Conservation (phyloP, 208 protist genomes). For the Naegleria fowleri region DNA sequence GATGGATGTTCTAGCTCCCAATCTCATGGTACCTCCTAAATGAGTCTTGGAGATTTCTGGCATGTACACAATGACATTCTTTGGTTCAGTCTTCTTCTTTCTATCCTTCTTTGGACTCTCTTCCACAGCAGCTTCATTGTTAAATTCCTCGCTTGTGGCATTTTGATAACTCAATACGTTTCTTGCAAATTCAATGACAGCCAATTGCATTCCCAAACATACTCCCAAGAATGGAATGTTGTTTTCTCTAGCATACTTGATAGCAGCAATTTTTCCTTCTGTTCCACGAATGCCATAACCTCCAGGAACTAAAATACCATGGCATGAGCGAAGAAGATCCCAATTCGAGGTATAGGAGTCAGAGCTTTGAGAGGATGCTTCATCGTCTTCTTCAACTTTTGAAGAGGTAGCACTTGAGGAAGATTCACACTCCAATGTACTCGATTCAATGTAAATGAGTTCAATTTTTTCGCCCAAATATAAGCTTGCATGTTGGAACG, state of each 20-base stretch:
- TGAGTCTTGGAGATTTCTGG: constrained; percentile 85
- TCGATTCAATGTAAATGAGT: constrained; percentile 84
- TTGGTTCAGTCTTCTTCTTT: neutral
- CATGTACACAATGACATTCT: constrained; percentile 91
- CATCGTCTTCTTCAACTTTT: neutral
- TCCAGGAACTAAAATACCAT: constrained; percentile 96
- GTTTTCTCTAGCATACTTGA: constrained; percentile 82
- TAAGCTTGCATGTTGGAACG: constrained; percentile 89
- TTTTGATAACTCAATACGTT: constrained; percentile 79
- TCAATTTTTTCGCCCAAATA: constrained; percentile 77
- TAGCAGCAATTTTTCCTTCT: constrained; percentile 90
- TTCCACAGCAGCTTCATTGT: constrained; percentile 42
- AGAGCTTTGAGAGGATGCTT: neutral
- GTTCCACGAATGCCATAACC: constrained; percentile 96
- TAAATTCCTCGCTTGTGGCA: constrained; percentile 91
- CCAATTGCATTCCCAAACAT: constrained; percentile 97
- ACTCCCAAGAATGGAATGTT: constrained; percentile 95
- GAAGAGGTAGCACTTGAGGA: neutral
- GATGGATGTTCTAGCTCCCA: constrained; percentile 76
- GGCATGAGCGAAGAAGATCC: constrained; percentile 48
- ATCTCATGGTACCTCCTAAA: constrained; percentile 98
- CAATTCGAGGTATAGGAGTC: neutral
- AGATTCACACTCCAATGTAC: constrained; percentile 51
- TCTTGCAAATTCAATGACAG: constrained; percentile 86
- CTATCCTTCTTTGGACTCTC: neutral